These are phyloP conservation scores for Petrea volubilis DNA, from an alignment of 257 asterid species.

Conservation along the genomic window DNA sequence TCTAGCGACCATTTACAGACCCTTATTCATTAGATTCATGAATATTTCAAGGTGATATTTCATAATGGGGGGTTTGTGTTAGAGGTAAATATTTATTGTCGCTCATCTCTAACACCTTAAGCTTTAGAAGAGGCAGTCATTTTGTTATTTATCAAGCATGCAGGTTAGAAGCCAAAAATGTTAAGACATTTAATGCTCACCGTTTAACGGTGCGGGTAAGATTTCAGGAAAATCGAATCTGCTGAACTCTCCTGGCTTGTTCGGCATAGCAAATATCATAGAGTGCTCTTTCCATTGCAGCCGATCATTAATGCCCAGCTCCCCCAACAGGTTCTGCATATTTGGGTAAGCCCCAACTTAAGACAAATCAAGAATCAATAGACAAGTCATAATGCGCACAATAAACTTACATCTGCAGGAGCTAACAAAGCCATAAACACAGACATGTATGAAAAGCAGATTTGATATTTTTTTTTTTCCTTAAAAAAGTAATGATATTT, in stretches of 20 bases:
- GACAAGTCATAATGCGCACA: constrained; percentile 25
- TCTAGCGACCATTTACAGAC: neutral
- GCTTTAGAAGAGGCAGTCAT: too few species aligned
- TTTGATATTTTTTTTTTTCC: too few species aligned
- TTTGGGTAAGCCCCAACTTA: constrained; percentile 99
- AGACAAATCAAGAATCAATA: constrained; percentile 47
- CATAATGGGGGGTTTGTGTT: neutral
- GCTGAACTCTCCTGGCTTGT: constrained; percentile 95
- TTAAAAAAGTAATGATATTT: neutral
- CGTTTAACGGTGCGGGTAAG: constrained; percentile 91
- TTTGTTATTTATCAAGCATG: too few species aligned
- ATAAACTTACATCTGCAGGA: neutral
- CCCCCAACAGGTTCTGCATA: constrained; percentile 96
- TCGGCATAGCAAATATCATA: constrained; percentile 98
- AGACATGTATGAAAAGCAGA: neutral
- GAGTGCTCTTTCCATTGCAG: constrained; percentile 99
- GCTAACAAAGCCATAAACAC: neutral
- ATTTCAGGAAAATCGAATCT: constrained; percentile 87
- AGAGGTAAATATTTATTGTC: too few species aligned
- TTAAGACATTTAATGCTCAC: constrained; percentile 34
- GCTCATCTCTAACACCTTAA: too few species aligned
- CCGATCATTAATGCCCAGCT: constrained; percentile 88
- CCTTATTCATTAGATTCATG: neutral
- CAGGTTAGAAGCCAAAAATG: neutral
- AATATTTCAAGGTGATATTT: neutral